Conservation (phyloP, 768 basidiomycete genomes). For the Pleurotus djamor region DNA sequence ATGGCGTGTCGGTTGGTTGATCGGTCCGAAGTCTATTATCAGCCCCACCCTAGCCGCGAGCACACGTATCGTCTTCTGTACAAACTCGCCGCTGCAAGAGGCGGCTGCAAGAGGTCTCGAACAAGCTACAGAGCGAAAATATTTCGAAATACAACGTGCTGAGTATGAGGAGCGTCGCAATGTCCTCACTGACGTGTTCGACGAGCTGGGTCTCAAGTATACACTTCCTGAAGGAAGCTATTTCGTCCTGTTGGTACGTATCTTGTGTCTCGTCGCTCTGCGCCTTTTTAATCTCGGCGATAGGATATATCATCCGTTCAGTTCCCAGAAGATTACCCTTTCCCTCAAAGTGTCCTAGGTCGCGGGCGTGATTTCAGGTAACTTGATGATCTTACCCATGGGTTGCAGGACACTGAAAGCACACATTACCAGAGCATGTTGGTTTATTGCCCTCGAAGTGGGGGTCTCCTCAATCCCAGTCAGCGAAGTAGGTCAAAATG, state of each 20-base stretch:
- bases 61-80: conserved; percentile 94
- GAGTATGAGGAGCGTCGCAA: conserved; percentile 83
- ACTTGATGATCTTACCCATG: conserved; percentile 12
- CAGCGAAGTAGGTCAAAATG: conserved; percentile 71
- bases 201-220: conserved; percentile 80
- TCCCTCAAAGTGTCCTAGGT: conserved; percentile 72
- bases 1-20: conserved; percentile 97
- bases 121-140: conserved; percentile 64
- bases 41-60: conserved; percentile 85
- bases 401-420: neutral
- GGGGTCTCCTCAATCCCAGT: conserved; percentile 94
- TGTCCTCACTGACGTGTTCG: conserved; percentile 78
- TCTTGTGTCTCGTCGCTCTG: neutral
- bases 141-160: conserved; percentile 71
- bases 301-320: conserved; percentile 77
- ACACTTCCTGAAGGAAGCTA: conserved; percentile 89
- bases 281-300: neutral
- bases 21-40: conserved; percentile 83
- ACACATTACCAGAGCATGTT: conserved; percentile 64
- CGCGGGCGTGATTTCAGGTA: conserved; percentile 88
- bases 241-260: conserved; percentile 75
- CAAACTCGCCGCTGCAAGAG: conserved; percentile 94
- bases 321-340: conserved; percentile 83
- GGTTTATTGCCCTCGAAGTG: conserved; percentile 91
- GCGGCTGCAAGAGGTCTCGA: conserved; percentile 91